phyloP scores from a whole-genome alignment of 2,329 filamentous ascomycete species.

The Onygenales sp. region DNA sequence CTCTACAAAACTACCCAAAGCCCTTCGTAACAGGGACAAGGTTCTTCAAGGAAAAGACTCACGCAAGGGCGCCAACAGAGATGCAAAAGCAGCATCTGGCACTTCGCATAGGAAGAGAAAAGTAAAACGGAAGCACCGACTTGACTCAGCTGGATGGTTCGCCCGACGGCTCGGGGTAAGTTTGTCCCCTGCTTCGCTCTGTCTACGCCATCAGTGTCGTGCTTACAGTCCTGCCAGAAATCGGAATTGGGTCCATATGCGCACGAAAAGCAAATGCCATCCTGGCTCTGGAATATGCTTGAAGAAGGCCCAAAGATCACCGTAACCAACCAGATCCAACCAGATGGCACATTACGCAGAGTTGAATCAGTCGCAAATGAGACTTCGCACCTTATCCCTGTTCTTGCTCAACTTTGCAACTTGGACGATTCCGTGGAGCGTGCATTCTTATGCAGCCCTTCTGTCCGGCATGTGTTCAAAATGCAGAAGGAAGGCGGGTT shows the following conservation, averaged over 20 bases:
- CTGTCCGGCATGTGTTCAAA: slow-evolving; percentile 72
- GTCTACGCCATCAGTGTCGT: not conserved
- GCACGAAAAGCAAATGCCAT: slow-evolving; percentile 65
- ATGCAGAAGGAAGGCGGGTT: slow-evolving; percentile 77
- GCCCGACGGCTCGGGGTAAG: slow-evolving; percentile 16
- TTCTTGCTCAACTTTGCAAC: slow-evolving; percentile 54
- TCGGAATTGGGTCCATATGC: slow-evolving; percentile 62
- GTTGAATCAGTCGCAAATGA: slow-evolving; percentile 39
- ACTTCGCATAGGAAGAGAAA: slow-evolving; percentile 12
- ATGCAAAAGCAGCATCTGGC: slow-evolving; percentile 20
- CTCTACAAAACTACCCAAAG: slow-evolving; percentile 12
- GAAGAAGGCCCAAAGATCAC: slow-evolving; percentile 49
- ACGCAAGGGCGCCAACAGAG: slow-evolving; percentile 21
- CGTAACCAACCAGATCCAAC: slow-evolving; percentile 41
- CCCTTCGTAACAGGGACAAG: slow-evolving; percentile 18
- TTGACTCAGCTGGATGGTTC: not conserved
- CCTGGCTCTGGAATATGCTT: slow-evolving; percentile 55
- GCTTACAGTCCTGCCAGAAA: slow-evolving; percentile 26
- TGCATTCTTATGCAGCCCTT: slow-evolving; percentile 71
- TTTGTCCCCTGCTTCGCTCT: not conserved
- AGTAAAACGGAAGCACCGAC: slow-evolving; percentile 9
- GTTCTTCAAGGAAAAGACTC: slow-evolving; percentile 3
- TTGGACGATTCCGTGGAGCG: slow-evolving; percentile 55
- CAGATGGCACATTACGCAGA: slow-evolving; percentile 34
- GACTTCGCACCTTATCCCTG: slow-evolving; percentile 47